Conservation (phyloP, 1,139 yeast species). For the Kodamaea sp. region DNA sequence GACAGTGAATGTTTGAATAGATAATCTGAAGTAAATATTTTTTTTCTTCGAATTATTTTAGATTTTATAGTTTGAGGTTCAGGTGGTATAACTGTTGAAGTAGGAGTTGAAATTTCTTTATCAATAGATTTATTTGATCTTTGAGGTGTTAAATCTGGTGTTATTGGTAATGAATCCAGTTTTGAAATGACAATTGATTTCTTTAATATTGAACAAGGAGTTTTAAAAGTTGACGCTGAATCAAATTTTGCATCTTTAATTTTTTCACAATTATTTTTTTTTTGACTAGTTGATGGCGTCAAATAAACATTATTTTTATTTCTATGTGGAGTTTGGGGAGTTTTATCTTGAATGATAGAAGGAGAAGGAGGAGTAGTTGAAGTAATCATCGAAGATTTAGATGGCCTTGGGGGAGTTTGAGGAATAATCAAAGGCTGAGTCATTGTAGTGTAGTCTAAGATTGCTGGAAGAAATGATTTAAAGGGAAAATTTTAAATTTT, state of each 20-base stretch:
- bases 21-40: constrained; percentile 14
- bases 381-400: too few relatives aligned
- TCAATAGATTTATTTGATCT: constrained; percentile 22
- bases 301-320: constrained; percentile 3
- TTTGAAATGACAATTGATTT: constrained; percentile 6
- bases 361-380: neutral
- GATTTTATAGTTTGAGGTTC: too few relatives aligned
- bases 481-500: too few relatives aligned
- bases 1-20: constrained; percentile 11
- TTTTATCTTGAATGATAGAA: constrained; percentile 2
- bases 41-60: constrained; percentile 9
- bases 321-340: constrained; percentile 4
- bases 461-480: too few relatives aligned
- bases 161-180: constrained; percentile 19
- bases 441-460: too few relatives aligned
- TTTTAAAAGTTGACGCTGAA: constrained; percentile 9
- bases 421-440: constrained; percentile 6
- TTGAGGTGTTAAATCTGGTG: constrained; percentile 40
- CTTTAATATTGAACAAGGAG: constrained; percentile 13
- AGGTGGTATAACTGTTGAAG: too few relatives aligned
- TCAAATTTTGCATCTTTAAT: constrained; percentile 4
- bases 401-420: constrained; percentile 8
- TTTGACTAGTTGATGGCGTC: constrained; percentile 12
- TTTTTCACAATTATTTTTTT: constrained; percentile 3
- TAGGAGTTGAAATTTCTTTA: too few relatives aligned